Base-by-base conservation (phyloP, 2,329 filamentous ascomycete species). In the Zopfia rhizophila region DNA sequence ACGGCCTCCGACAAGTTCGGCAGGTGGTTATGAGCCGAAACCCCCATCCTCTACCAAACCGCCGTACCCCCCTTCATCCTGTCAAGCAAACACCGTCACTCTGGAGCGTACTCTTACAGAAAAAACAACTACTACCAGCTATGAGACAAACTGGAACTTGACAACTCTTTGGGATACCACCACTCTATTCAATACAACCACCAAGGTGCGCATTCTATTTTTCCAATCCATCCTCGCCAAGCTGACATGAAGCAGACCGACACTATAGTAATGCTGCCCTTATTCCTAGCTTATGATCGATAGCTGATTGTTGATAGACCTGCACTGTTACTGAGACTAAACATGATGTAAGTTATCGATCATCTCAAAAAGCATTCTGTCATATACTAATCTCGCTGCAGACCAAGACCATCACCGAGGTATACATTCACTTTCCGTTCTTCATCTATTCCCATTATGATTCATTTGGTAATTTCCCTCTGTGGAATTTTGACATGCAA, bases 111-210 rank as follows among this genome's bases (percentile, higher is more conserved):
- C 16, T n/a, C 22, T 33, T 11, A 51, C 55, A 3, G 33, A 36
- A 6, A 38, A 30, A 8, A 36, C 29, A 7, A 54, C 51, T 5
- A 31, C 21, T 23, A 58, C 51, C 8, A 30, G 33, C 14, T 56
- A 48, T 3, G 50, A 38, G 10, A 40, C 40, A 6, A 29, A 23
- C 2, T 46, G 28, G 30, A 31, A 33, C 28, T 50, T 55, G 8
- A 55, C 51, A 5, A 55, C 51, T 0, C 36, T 51, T 6, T 51
- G 39, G 16, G 42, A 56, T 27, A 43, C 49, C 5, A 53, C 48
- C 3, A 47, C 48, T n/a, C 21, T 51, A 11, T 51, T 18, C 18
- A 30, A 33, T 23, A 46, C 47, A 7, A 25, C 31, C 7, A 51
- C 42, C 29, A 27, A 27, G 24, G 24, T 27, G 24, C 8, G 24